These are phyloP conservation scores for Hypericum perforatum DNA, from an alignment of 345 rosid genomes.

Conservation along the genomic window DNA sequence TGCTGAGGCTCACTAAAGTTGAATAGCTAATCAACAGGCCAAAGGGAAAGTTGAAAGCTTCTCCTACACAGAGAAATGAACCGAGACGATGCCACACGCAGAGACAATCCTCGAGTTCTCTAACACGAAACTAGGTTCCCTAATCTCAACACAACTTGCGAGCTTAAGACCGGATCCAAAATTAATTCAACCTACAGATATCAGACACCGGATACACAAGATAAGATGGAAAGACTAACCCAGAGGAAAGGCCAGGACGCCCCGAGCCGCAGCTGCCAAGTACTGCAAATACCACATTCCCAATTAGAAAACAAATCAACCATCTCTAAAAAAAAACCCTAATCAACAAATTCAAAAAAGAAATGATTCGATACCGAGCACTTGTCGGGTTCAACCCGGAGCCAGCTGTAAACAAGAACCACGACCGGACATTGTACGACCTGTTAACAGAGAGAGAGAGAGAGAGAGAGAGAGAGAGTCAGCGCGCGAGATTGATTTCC, in stretches of 20 bases:
- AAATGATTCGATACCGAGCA: slow-evolving; percentile 35
- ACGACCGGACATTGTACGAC: slow-evolving; percentile 36
- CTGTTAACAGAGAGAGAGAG: slow-evolving; percentile 13
- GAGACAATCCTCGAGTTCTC: too few species aligned
- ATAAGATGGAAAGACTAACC: slow-evolving; percentile 40
- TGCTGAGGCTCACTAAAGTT: too few species aligned
- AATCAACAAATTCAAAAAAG: background rate
- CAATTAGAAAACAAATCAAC: background rate
- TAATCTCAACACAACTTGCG: too few species aligned
- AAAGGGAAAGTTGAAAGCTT: too few species aligned
- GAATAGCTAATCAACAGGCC: too few species aligned
- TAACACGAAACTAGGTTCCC: too few species aligned
- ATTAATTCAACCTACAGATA: too few species aligned
- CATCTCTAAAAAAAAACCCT: background rate
- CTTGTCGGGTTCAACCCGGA: slow-evolving; percentile 40
- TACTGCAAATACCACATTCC: slow-evolving; percentile 39
- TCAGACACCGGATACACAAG: background rate
- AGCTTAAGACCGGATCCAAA: too few species aligned
- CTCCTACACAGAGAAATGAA: too few species aligned
- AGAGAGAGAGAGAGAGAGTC: background rate
- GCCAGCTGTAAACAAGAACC: slow-evolving; percentile 45
- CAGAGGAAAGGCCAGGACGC: slow-evolving; percentile 47
- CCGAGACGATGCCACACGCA: too few species aligned
- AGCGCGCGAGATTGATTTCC: too few species aligned
- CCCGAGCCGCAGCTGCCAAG: slow-evolving; percentile 45